phyloP scores from a whole-genome alignment of 257 asterid genomes.

The Solanum paucissectum region DNA sequence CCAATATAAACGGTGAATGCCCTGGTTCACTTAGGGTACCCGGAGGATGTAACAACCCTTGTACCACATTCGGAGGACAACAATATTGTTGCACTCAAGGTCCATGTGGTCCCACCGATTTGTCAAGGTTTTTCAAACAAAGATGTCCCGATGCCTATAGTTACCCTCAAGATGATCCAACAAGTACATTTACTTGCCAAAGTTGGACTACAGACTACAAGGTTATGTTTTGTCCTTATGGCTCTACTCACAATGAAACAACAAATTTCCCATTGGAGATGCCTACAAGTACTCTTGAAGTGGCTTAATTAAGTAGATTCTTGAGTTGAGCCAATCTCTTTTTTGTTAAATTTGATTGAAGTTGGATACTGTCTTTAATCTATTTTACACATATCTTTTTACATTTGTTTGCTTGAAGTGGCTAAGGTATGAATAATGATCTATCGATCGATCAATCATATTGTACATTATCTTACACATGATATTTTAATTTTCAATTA shows the following conservation, averaged over 20 bases:
- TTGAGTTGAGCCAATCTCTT: neutral
- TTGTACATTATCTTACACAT: neutral
- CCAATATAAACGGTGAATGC: constrained; percentile 35
- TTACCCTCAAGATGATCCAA: constrained; percentile 24
- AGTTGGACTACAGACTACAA: constrained; percentile 12
- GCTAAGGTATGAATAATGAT: neutral
- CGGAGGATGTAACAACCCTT: constrained; percentile 40
- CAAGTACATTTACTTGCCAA: constrained; percentile 12
- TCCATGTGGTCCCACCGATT: constrained; percentile 19
- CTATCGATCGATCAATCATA: neutral
- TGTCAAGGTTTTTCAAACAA: constrained; percentile 30
- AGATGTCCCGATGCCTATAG: constrained; percentile 41
- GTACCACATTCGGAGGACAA: constrained; percentile 20
- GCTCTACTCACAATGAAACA: neutral
- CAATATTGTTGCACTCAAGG: constrained; percentile 31
- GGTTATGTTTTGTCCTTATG: constrained; percentile 25
- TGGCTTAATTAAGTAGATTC: neutral
- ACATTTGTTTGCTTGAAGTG: neutral
- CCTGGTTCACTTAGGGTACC: constrained; percentile 19
- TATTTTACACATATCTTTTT: neutral
- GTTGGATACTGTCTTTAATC: neutral
- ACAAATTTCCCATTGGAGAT: neutral
- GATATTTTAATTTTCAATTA: neutral
- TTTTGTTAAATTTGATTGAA: neutral
- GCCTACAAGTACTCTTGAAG: neutral